Percentiles rank a stretch among this genome's conserved stretches.
Evolutionary conservation across 306 rosid species (phyloP).

Genomic region (Pyrus communis): DNA sequence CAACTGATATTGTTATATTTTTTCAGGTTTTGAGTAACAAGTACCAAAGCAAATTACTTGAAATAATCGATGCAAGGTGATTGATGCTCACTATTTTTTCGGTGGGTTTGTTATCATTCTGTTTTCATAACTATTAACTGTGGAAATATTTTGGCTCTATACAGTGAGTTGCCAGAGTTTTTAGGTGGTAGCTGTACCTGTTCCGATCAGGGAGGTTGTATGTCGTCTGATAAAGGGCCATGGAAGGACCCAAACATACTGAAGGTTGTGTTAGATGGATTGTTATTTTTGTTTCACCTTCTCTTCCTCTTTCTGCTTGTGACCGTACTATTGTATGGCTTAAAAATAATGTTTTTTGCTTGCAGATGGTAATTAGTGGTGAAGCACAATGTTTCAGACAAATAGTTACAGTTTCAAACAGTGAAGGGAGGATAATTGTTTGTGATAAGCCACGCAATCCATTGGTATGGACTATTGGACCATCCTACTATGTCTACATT

Average conservation of each 20-base stretch:
- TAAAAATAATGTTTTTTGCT: constrained; percentile 7
- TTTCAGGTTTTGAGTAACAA: constrained; percentile 79
- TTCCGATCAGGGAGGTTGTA: constrained; percentile 68
- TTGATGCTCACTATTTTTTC: neutral
- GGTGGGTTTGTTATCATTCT: constrained; percentile 5
- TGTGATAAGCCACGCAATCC: constrained; percentile 52
- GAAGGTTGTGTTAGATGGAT: constrained; percentile 42
- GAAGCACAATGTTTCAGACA: constrained; percentile 65
- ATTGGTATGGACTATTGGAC: constrained; percentile 30
- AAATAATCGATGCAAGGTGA: constrained; percentile 70
- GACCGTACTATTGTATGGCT: constrained; percentile 13
- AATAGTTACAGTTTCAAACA: constrained; percentile 54
- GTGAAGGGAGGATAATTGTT: constrained; percentile 47
- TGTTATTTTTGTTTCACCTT: neutral
- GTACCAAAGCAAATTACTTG: constrained; percentile 71
- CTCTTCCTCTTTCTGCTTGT: constrained; percentile 6
- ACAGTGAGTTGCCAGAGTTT: constrained; percentile 84
- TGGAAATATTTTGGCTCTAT: constrained; percentile 17
- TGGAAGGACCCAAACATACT: constrained; percentile 78
- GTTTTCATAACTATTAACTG: constrained; percentile 5
- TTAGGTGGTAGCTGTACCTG: constrained; percentile 85
- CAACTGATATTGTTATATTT: constrained; percentile 20
- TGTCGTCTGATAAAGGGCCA: constrained; percentile 88
- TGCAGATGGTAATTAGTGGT: constrained; percentile 69
- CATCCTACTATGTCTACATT: too few relatives aligned